Percentiles rank a stretch among this genome's conserved stretches.
These are phyloP conservation scores for Biancaea sappan DNA, from an alignment of 306 rosid genomes.

Conservation along the genomic window DNA sequence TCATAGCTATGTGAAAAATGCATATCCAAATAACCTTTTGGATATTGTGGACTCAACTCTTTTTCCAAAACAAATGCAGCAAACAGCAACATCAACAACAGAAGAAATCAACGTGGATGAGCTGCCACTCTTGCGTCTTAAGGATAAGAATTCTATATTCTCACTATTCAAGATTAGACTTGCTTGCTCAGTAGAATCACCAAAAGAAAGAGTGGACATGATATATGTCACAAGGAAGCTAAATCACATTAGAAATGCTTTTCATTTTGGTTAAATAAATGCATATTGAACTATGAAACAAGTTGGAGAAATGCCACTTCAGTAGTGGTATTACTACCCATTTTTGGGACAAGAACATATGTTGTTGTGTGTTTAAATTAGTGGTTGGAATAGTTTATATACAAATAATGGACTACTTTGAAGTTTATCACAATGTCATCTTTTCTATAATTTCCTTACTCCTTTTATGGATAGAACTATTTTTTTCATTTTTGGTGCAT, in stretches of 20 bases:
- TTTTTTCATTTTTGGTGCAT: too few species aligned
- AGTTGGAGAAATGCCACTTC: neutral
- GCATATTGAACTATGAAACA: neutral
- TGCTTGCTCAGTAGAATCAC: slow-evolving; percentile 1
- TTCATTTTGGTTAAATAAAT: too few species aligned
- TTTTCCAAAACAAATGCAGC: neutral
- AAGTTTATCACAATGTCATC: too few species aligned
- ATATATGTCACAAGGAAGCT: neutral
- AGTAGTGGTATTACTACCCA: too few species aligned
- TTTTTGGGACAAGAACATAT: too few species aligned
- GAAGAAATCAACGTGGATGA: neutral
- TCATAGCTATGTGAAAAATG: neutral
- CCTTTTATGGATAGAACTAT: too few species aligned
- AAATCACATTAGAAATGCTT: too few species aligned
- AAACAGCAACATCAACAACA: neutral
- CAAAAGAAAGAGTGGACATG: neutral
- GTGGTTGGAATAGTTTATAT: too few species aligned
- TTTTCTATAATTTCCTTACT: too few species aligned
- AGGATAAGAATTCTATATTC: neutral
- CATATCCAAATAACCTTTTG: neutral
- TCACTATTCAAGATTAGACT: neutral
- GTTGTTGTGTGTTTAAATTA: too few species aligned
- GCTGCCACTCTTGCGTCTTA: neutral
- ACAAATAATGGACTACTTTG: too few species aligned
- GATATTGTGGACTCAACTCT: neutral